These are phyloP conservation scores for Madurella fahalii DNA, from an alignment of 2,329 filamentous ascomycete genomes.

Conservation along the genomic window DNA sequence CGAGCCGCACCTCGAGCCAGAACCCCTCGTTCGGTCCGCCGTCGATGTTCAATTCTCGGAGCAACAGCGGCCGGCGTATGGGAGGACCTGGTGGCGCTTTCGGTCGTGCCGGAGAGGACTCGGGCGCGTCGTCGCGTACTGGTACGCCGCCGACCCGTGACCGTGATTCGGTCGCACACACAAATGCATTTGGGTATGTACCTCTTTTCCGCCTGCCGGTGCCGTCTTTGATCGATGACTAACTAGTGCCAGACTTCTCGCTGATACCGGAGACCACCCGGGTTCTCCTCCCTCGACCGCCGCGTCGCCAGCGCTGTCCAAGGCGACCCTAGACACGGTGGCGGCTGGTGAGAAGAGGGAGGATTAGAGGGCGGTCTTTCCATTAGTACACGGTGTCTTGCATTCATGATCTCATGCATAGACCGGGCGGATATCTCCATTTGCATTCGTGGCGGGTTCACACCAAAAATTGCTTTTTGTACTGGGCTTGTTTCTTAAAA, in stretches of 20 bases:
- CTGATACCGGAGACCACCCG: constrained; percentile 58
- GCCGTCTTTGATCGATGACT: constrained; percentile 21
- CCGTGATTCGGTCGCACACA: constrained; percentile 53
- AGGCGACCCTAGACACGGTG: constrained; percentile 53
- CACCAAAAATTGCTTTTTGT: constrained; percentile 39
- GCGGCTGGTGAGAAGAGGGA: constrained; percentile 44
- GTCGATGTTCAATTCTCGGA: constrained; percentile 83
- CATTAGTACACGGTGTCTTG: constrained; percentile 33
- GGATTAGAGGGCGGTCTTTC: constrained; percentile 38
- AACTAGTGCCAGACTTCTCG: constrained; percentile 47
- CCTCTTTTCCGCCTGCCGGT: neutral
- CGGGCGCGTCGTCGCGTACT: constrained; percentile 80
- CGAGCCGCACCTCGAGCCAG: constrained; percentile 57
- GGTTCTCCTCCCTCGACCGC: constrained; percentile 67
- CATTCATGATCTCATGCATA: constrained; percentile 45
- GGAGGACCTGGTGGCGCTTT: constrained; percentile 67
- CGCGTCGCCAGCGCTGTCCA: constrained; percentile 62
- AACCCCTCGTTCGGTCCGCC: constrained; percentile 71
- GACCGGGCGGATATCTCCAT: constrained; percentile 44
- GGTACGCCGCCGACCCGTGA: constrained; percentile 72
- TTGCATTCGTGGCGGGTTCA: constrained; percentile 44
- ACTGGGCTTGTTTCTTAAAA: constrained; percentile 19
- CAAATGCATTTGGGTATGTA: constrained; percentile 90
- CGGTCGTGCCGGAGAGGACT: constrained; percentile 74
- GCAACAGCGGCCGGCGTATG: constrained; percentile 81